A percentile compares a stretch with the other conserved stretches of the same genome.
phyloP scores from a whole-genome alignment of 2,329 filamentous ascomycete genomes.

The Ascochyta pisi region DNA sequence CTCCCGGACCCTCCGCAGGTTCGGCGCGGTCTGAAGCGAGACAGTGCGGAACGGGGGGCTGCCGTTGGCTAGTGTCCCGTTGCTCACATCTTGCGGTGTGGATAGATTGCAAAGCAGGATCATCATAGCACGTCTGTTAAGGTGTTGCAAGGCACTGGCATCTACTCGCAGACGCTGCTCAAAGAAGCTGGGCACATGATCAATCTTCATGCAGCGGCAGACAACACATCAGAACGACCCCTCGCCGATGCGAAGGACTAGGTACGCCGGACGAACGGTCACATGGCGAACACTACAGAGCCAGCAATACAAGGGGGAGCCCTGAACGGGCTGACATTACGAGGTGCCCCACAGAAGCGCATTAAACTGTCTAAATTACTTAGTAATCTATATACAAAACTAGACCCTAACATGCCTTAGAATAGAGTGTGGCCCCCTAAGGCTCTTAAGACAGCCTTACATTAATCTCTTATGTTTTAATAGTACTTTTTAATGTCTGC shows the following conservation, averaged over 20 bases:
- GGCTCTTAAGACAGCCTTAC: no score
- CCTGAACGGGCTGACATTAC: no score
- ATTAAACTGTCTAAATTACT: no score
- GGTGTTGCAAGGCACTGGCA: constrained; percentile 4
- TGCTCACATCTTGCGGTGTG: constrained; percentile 19
- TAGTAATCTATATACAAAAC: no score
- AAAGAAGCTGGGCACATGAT: constrained; percentile 10
- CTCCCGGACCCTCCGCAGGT: constrained; percentile 11
- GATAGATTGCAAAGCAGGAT: constrained; percentile 15
- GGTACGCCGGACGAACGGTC: not conserved
- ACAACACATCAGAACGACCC: constrained; percentile 9
- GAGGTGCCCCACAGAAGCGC: no score
- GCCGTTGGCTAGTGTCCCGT: constrained; percentile 14
- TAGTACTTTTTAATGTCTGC: no score
- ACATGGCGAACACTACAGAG: no score
- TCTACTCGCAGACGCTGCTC: constrained; percentile 12
- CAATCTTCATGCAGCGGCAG: not conserved
- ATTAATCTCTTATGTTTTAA: no score
- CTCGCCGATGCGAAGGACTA: not conserved
- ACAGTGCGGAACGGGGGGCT: constrained; percentile 14
- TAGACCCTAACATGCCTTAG: no score
- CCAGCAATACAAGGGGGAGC: no score
- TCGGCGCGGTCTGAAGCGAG: constrained; percentile 20
- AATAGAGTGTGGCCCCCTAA: no score
- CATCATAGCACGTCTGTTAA: constrained; percentile 8